phyloP scores from a whole-genome alignment of 1,139 yeast genomes.

The Pichia sp. region DNA sequence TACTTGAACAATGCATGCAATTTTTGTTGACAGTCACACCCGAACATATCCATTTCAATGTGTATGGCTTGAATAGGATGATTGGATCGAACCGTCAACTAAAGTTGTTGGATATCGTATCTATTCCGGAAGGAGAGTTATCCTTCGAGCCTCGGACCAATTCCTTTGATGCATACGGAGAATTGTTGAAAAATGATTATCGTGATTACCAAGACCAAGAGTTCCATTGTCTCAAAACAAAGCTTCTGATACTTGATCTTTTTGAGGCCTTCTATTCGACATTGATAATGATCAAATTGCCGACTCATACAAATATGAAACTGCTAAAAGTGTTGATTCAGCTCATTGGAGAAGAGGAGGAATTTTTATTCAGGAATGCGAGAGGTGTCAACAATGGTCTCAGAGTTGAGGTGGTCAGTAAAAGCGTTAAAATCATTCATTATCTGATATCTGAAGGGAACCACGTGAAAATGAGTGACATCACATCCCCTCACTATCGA shows the following conservation, averaged over 20 bases:
- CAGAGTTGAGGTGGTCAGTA: conserved; percentile 36
- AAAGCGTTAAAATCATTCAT: conserved; percentile 23
- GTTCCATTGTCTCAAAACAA: conserved; percentile 22
- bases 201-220: conserved; percentile 22
- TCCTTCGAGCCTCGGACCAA: conserved; percentile 20
- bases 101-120: conserved; percentile 23
- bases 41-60: conserved; percentile 35
- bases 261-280: conserved; percentile 21
- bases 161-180: conserved; percentile 20
- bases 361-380: conserved; percentile 39
- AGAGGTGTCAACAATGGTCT: conserved; percentile 36
- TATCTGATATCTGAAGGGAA: conserved; percentile 20
- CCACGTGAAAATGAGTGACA: conserved; percentile 19
- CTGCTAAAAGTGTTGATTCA: conserved; percentile 6
- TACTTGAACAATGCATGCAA: conserved; percentile 23
- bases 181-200: conserved; percentile 8
- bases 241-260: conserved; percentile 36
- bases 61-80: conserved; percentile 47
- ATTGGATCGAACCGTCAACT: conserved; percentile 43
- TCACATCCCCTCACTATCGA: conserved; percentile 20
- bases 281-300: conserved; percentile 7
- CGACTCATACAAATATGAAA: conserved; percentile 3
- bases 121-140: conserved; percentile 17
- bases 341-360: conserved; percentile 45
- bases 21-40: conserved; percentile 29